These are phyloP conservation scores for Arthrinium phaeospermum DNA, from an alignment of 2,329 filamentous ascomycete species.

Conservation along the genomic window DNA sequence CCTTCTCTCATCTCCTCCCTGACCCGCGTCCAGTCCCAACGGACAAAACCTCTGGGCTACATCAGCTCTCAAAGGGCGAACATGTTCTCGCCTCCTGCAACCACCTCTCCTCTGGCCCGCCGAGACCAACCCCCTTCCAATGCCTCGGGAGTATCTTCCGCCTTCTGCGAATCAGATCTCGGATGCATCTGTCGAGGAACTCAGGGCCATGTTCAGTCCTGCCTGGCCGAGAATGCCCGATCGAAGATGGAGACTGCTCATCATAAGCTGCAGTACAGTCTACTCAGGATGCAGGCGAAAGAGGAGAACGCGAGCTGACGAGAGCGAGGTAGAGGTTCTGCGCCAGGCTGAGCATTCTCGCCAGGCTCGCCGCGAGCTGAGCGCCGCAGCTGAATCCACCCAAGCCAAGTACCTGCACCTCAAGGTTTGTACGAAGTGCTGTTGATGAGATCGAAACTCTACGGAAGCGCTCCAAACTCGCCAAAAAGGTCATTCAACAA, in stretches of 20 bases:
- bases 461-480: conserved; percentile 69
- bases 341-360: conserved; percentile 74
- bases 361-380: conserved; percentile 62
- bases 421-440: conserved; percentile 69
- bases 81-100: conserved; percentile 61
- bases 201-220: conserved; percentile 62
- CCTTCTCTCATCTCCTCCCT: too few species aligned
- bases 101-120: conserved; percentile 42
- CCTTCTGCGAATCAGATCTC: conserved; percentile 57
- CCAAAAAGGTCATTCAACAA: conserved; percentile 79
- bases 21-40: too few species aligned
- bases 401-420: conserved; percentile 65
- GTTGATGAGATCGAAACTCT: conserved; percentile 70
- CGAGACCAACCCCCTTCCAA: conserved; percentile 33
- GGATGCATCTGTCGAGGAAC: conserved; percentile 59
- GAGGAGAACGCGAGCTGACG: conserved; percentile 87
- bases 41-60: conserved; percentile 40
- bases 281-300: conserved; percentile 82
- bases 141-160: conserved; percentile 48
- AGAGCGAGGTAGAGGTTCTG: conserved; percentile 86
- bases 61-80: conserved; percentile 51
- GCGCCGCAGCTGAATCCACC: conserved; percentile 57
- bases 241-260: conserved; percentile 85
- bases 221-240: conserved; percentile 61
- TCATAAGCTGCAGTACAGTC: conserved; percentile 86